Evolutionary conservation across 768 basidiomycete species (phyloP), one percentile per base, ranked within the genome.

Genomic region (Kwoniella dejecticola): DNA sequence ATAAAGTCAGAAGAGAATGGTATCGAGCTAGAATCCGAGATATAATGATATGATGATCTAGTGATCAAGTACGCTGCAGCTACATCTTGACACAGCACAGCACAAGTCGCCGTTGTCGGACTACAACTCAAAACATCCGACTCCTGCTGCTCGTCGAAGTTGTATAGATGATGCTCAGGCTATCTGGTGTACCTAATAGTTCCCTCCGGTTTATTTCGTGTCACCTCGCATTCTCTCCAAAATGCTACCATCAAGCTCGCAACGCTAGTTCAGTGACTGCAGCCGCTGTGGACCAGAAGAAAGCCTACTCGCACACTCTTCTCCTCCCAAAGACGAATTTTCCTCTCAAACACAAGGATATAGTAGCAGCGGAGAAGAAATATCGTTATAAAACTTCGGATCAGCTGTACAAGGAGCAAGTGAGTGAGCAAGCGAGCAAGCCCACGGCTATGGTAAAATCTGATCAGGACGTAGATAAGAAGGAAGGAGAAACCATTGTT

Each of bases 291-390:
- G 66, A 67, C 41, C 53, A 56, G 42, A 44, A 52, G n/a, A 68
- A 70, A 47, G 76, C 79, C 11, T 88, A 82, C 62, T 81, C 84
- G 4, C 78, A 82, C 38, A 90, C 92, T 0, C 81, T 99, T 11
- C 83, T 86, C 2, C 84, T 97, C 2, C 95, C 95, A 0, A 88
- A 86, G 69, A 93, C 95, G 0, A 66, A 81, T 0, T 91, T 97
- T 74, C 86, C 90, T 1, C 81, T 91, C 48, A 84, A 88, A 80
- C 81, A 84, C 2, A 72, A 74, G 50, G 84, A 90, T 67, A 84
- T 87, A 0, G 81, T 81, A n/a, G 84, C 84, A 62, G 83, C 84
- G 40, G 89, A 90, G 67, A 78, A 80, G 8, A 80, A 80, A 19
- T 87, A 86, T 67, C 82, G 84, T 60, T 77, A 80, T 53, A 83